A percentile compares a stretch with the other conserved stretches of the same genome.
These are phyloP conservation scores for Claviceps pazoutovae DNA, from an alignment of 2,329 filamentous ascomycete species.

Conservation along the genomic window DNA sequence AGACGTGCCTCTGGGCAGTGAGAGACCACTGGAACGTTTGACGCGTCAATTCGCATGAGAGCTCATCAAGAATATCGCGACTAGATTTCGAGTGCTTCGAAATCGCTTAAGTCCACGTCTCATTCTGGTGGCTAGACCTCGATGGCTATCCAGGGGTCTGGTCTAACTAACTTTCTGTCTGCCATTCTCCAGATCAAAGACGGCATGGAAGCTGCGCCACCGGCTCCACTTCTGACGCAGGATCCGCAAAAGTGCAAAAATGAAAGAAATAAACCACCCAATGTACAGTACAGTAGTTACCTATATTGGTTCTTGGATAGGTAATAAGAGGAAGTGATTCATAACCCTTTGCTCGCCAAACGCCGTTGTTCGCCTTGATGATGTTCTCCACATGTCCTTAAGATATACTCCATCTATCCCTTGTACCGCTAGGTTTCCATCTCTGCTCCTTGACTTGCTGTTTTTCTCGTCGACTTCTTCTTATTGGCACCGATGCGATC, in stretches of 20 bases:
- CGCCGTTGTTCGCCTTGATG: background rate
- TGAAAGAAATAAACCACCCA: background rate
- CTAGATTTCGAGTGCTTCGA: background rate
- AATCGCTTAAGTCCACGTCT: background rate
- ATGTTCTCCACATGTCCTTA: background rate
- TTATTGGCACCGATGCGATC: slow-evolving; percentile 34
- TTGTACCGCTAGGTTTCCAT: background rate
- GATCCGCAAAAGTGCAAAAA: background rate
- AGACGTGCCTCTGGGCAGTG: background rate
- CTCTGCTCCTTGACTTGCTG: background rate
- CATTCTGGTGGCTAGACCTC: background rate
- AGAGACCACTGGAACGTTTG: background rate
- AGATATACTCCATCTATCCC: background rate
- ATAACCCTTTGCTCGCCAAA: background rate
- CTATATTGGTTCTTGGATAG: background rate
- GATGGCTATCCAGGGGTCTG: background rate
- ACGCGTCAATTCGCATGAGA: background rate
- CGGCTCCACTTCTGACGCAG: background rate
- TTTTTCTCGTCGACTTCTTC: slow-evolving; percentile 16
- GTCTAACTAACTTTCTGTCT: background rate
- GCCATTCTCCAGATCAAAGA: background rate
- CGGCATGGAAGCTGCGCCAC: slow-evolving; percentile 2
- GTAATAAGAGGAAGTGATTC: background rate
- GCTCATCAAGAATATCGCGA: background rate
- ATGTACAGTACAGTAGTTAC: background rate